Base-by-base conservation (phyloP, 169 alveolate genomes). In the Hepatocystis sp. region DNA sequence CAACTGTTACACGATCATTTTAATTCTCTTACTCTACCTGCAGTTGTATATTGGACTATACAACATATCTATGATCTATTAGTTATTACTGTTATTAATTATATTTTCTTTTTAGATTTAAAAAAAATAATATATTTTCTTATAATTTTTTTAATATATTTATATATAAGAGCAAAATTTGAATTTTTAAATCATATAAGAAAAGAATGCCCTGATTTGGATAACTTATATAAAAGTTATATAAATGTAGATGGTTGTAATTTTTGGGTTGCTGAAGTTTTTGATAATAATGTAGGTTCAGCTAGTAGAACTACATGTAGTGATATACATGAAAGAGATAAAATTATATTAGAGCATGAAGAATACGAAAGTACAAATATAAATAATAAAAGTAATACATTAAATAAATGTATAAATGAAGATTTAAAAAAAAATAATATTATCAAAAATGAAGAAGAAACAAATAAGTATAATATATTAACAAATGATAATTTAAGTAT, bases 251-350 rank as follows among this genome's bases (percentile, higher is more conserved):
- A 90, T 42, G 94, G 93, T 13, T 85, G 95, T 42, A 93, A 95
- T 88, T 95, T 95, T 86, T 95, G 97, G 97, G 97, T 95, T 32
- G 97, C 96, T 19, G 96, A 95, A 60, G 85, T 93, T 51, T 91
- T 93, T 19, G 90, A 86, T 46, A 56, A 42, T 71, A 71, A 71
- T 44, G 55, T 56, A 27, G 76, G 86, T 5, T 71, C 86, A 49
- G 86, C 76, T 34, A 71, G 86, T 28, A 25, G 86, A 44, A 71
- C 86, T 1, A 71, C 86, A 32, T 71, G 86, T 71, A 71, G 86
- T 56, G 86, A 71, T 46, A 71, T 71, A 40, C 86, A 71, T 51
- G 90, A 47, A 63, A 90, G 76, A 40, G 93, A 68, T 51, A 63
- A 60, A 71, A 32, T 78, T 58, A 64, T 36, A 42, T 78, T 55